These are phyloP conservation scores for Heritiera littoralis DNA, from an alignment of 345 rosid species.

Conservation along the genomic window DNA sequence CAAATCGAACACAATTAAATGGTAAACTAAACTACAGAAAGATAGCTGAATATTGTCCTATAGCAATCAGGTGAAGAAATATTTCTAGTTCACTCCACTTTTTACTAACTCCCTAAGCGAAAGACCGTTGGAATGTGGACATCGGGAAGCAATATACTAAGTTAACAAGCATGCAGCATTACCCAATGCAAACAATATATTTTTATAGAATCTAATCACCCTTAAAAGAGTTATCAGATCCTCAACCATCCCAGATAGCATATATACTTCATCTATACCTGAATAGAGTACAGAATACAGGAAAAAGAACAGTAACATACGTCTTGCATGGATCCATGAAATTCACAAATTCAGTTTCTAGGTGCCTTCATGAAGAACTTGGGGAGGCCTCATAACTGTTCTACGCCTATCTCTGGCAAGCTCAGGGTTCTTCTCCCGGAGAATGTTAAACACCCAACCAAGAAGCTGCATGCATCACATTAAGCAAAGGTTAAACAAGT, in stretches of 20 bases:
- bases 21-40: not conserved
- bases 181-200: not conserved
- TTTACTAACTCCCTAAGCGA: too few species aligned
- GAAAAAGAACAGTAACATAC: constrained; percentile 37
- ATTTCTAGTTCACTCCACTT: too few species aligned
- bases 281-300: not conserved
- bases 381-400: constrained; percentile 98
- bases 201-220: not conserved
- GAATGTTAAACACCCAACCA: constrained; percentile 81
- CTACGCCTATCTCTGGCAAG: constrained; percentile 96
- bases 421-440: constrained; percentile 91
- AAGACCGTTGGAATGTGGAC: not conserved
- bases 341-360: constrained; percentile 94
- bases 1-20: not conserved
- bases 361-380: constrained; percentile 97
- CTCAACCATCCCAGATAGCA: not conserved
- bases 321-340: constrained; percentile 96
- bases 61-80: too few species aligned
- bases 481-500: not conserved
- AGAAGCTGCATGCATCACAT: constrained; percentile 65
- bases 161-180: not conserved
- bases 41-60: too few species aligned
- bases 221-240: not conserved
- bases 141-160: not conserved
- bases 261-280: not conserved